Conservation (phyloP, 306 rosid species). For the Elaeagnus macrophylla region DNA sequence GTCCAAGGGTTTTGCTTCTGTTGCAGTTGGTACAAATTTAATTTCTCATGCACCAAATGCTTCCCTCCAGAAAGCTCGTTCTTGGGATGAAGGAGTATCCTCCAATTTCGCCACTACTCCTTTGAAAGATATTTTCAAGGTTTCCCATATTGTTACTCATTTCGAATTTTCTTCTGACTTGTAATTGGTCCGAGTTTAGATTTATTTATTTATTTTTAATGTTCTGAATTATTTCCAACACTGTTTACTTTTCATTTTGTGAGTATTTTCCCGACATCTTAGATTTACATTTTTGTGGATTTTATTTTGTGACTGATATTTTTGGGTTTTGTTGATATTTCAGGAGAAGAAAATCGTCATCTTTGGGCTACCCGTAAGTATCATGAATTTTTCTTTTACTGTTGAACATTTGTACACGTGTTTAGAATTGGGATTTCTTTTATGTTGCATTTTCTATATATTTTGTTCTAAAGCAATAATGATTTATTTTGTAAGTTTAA, state of each 20-base stretch:
- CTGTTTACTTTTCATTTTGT: too few relatives aligned
- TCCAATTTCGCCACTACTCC: conserved; percentile 82
- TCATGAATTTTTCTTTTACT: not conserved
- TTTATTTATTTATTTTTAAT: not conserved
- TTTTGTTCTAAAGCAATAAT: too few relatives aligned
- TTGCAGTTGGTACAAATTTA: conserved; percentile 60
- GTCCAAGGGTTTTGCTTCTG: conserved; percentile 42
- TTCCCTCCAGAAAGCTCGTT: conserved; percentile 88
- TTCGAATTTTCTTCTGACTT: not conserved
- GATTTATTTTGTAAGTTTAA: too few relatives aligned
- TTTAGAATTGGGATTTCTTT: not conserved
- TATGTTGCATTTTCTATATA: too few relatives aligned
- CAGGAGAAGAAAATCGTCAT: conserved; percentile 85
- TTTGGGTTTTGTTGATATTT: conserved; percentile 5
- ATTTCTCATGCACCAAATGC: conserved; percentile 59
- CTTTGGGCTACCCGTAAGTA: conserved; percentile 94
- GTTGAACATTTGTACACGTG: not conserved
- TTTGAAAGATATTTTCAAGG: conserved; percentile 77
- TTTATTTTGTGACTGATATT: conserved; percentile 4
- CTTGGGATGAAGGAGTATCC: conserved; percentile 85
- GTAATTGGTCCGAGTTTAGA: not conserved
- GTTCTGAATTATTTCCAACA: too few relatives aligned
- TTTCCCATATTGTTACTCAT: too few relatives aligned
- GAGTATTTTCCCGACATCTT: too few relatives aligned
- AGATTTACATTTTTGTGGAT: too few relatives aligned